Percentiles rank a stretch among this genome's conserved stretches.
These are phyloP conservation scores for Gracilariopsis chorda DNA, from an alignment of 23 red algal species.

Conservation along the genomic window DNA sequence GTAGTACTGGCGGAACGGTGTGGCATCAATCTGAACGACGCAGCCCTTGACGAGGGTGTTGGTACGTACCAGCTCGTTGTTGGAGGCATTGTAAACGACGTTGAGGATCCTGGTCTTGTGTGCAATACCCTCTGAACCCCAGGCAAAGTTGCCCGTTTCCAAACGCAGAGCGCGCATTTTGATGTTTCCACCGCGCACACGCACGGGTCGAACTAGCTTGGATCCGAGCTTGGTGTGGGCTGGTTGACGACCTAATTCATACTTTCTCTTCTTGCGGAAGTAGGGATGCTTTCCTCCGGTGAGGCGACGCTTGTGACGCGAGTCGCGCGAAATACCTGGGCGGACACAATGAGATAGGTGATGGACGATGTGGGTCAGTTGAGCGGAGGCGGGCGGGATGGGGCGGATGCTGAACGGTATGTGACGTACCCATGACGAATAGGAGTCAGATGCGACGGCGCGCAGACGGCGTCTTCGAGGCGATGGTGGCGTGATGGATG, in stretches of 20 bases:
- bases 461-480: not conserved
- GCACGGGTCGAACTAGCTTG: slow-evolving; percentile 90
- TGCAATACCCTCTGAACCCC: slow-evolving; percentile 83
- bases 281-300: slow-evolving; percentile 91
- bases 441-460: not conserved
- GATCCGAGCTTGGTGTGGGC: slow-evolving; percentile 91
- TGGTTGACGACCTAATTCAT: slow-evolving; percentile 88
- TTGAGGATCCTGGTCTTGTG: slow-evolving; percentile 86
- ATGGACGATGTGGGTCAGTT: not conserved
- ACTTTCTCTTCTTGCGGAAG: slow-evolving; percentile 98
- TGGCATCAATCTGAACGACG: slow-evolving; percentile 94
- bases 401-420: not conserved
- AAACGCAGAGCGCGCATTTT: slow-evolving; percentile 93
- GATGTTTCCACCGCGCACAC: slow-evolving; percentile 94
- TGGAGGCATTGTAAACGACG: slow-evolving; percentile 98
- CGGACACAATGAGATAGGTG: not conserved
- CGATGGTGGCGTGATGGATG: not conserved
- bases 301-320: slow-evolving; percentile 92
- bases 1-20: slow-evolving; percentile 93
- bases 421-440: not conserved
- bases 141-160: slow-evolving; percentile 94
- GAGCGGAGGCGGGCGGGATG: not conserved
- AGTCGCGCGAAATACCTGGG: slow-evolving; percentile 92
- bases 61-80: slow-evolving; percentile 98
- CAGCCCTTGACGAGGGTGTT: slow-evolving; percentile 99